Base-by-base conservation (phyloP, 2,329 filamentous ascomycete species). In the Neofusicoccum sp. region DNA sequence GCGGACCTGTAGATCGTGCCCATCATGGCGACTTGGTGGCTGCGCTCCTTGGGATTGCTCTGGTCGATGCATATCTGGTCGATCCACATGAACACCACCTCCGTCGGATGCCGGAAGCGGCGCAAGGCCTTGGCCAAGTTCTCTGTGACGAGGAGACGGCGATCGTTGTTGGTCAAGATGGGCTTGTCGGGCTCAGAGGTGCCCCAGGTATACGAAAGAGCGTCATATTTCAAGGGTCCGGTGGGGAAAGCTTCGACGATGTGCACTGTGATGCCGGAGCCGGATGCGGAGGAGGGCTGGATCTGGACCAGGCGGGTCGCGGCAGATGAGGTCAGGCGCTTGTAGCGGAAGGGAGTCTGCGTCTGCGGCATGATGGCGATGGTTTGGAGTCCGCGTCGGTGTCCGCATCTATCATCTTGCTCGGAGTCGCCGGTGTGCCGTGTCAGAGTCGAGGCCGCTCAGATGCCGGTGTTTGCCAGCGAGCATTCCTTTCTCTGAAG, bases 211-310 rank as follows among this genome's bases (percentile, higher is more conserved):
- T 71, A 72, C 4, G 68, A 70, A 1, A 71, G 43, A 1, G 69
- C 65, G 33, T 68, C 67, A 31, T 67, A 71, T 5, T 58, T 44
- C 6, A 37, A 7, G n/a, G 9, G 33, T 4, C 52, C 88, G 12
- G 78, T 93, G 64, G 86, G 56, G 12, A 47, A 47, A 3, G 37
- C 49, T 14, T 64, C 56, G 22, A 36, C n/a, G 34, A 63, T 36
- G 12, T 50, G 14, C 7, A 63, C 43, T 12, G 43, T 52, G 16
- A 63, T 28, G 22, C 61, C 61, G 4, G 50, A 44, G 14, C 47
- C 45, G 3, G 44, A 29, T 6, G 50, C 50, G 6, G 41, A 31
- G 7, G 34, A 44, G 3, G 61, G 61, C 16, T 58, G 52, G 36
- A 63, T 58, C n/a, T 49, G 50, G 14, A 58, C 61, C 31, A 63